Base-by-base conservation (phyloP, 805 yeast genomes). In the Hanseniaspora singularis region DNA sequence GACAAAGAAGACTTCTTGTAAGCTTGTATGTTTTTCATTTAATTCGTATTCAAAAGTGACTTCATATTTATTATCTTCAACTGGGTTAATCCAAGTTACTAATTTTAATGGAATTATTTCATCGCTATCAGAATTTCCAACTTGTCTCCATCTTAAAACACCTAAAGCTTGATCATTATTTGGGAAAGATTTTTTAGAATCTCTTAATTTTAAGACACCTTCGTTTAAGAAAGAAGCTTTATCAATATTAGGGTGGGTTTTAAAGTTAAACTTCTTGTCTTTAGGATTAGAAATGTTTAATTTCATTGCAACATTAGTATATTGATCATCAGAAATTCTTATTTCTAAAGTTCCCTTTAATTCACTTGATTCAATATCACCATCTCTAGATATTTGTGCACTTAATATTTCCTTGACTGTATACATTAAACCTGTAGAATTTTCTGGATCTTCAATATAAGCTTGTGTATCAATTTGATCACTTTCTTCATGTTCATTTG, bases 201-300 rank as follows among this genome's bases (percentile, higher is more conserved):
- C 94, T 60, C 83, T 84, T 58, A 88, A 73, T 0, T 81, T 81
- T 57, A 92, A 77, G 36, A 73, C 63, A 49, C 73, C 68, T 14
- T 68, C 62, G 12, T 72, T 60, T 38, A 72, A 70, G 63, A 89
- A 92, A 57, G 75, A 63, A 34, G 66, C 67, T 58, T 83, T 80
- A 66, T 92, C 96, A 53, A 92, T 94, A 61, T 89, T 88, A 52
- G 98, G 98, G 68, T 92, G 96, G 14, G 97, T 87, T 64, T 88
- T 88, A 69, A 75, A 92, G 59, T 81, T 87, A 38, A 77, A 68
- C 6, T 58, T 33, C 46, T 57, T 52, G 67, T 76, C 63, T 32
- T 69, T 63, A 14, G 71, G 64, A 34, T 68, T 64, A 26, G 8
- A 12, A 19, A 64, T 68, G 34, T 67, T 62, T 53, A 88, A 66